Conservation (phyloP, 495 filamentous ascomycete genomes). For the Lasiosphaeria ovina region DNA sequence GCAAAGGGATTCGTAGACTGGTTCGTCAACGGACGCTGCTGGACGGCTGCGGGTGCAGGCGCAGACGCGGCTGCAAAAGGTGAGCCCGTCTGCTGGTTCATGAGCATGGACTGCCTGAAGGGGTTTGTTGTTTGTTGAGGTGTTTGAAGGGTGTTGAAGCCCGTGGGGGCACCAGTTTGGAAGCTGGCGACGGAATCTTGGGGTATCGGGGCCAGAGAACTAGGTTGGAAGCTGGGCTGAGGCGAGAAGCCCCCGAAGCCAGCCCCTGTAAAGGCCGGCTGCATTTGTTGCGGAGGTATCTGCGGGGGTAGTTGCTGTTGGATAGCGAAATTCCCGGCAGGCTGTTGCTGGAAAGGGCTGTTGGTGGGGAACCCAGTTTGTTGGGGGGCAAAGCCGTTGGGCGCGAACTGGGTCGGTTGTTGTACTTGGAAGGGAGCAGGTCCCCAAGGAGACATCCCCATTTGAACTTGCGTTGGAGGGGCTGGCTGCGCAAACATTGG, state of each 20-base stretch:
- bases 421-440: slow-evolving; percentile 33
- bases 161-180: slow-evolving; percentile 39
- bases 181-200: slow-evolving; percentile 60
- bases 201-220: slow-evolving; percentile 57
- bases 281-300: slow-evolving; percentile 45
- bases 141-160: slow-evolving; percentile 44
- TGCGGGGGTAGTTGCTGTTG: slow-evolving; percentile 50
- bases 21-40: slow-evolving; percentile 31
- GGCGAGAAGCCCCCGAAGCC: slow-evolving; percentile 86
- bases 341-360: slow-evolving; percentile 35
- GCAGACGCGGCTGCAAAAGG: slow-evolving; percentile 23
- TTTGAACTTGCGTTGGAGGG: slow-evolving; percentile 27
- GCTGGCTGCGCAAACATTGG: slow-evolving; percentile 55
- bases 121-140: slow-evolving; percentile 73
- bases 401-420: slow-evolving; percentile 42
- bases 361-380: slow-evolving; percentile 49
- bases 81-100: slow-evolving; percentile 51
- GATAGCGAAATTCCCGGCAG: no score
- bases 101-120: slow-evolving; percentile 82
- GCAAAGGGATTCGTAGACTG: slow-evolving; percentile 89
- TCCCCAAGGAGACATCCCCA: slow-evolving; percentile 36
- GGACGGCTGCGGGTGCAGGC: slow-evolving; percentile 12
- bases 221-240: slow-evolving; percentile 56
- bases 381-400: slow-evolving; percentile 51
- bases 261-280: slow-evolving; percentile 63